Evolutionary conservation across 1,284 basidiomycete genomes (phyloP), one percentile per base, ranked within the genome.

Genomic region (Microbotryum scabiosae): DNA sequence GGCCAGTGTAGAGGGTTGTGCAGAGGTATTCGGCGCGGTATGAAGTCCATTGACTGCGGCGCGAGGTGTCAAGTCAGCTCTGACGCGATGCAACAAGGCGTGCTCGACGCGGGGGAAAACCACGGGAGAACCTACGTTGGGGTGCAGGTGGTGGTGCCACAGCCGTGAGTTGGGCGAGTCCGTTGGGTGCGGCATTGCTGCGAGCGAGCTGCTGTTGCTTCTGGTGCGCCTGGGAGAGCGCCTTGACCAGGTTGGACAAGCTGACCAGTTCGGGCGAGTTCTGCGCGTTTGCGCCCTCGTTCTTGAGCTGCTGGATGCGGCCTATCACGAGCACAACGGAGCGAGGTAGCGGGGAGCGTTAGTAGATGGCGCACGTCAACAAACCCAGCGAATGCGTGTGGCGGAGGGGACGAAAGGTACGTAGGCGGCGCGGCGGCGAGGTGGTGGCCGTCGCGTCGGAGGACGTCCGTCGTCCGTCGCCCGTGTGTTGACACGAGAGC

Each of bases 241-340:
- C 69, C 43, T 71, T 68, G 41, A 74, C 69, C 45, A 74, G 70
- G 62, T 77, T 75, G 21, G 66, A 62, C 60, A 78, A 71, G 25
- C 70, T 66, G 20, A 71, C 73, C 45, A 75, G 73, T 57, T 78
- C 77, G 12, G 62, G 66, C 44, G 63, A 74, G 30, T 70, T 74
- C 51, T 74, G 71, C 58, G 74, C 71, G 46, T 72, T 75, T 57
- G 70, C 69, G 25, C 77, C 77, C 49, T 69, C 67, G 14, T 67
- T 67, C 52, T 74, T 73, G 60, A 78, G 75, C 54, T 73, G 68
- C 52, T 74, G 72, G 68, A 76, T 74, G 47, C 77, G 71, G 7
- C 44, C 65, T 67, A 56, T n/a, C 30, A 30, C 30, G 30, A 30
- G 30, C 30, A 6, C 30, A 30, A 18, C 16, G 36, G 41, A 26